Evolutionary conservation across 2,329 filamentous ascomycete species (phyloP), one percentile per base, ranked within the genome.

Genomic region (Colletotrichum sp.): DNA sequence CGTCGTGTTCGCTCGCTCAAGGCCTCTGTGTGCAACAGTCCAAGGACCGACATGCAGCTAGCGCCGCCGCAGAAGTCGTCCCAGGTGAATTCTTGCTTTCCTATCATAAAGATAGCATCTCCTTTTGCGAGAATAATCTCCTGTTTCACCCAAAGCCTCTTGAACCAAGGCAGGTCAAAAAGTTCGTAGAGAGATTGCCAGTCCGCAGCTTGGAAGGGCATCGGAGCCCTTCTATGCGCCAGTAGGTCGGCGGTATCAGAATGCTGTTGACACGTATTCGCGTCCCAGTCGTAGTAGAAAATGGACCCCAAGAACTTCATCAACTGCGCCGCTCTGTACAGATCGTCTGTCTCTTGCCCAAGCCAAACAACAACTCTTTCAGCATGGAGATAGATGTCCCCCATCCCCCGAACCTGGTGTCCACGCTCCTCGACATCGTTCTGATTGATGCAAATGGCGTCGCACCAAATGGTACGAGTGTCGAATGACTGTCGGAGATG

Each of bases 381-480:
- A 2, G 80, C 79, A 15, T 30, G 30, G 15, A 64, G 63, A 30
- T 75, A 82, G 21, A 82, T 80, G 1, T 78, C 57, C 2, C 66
- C 76, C 79, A 81, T 81, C 52, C 73, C 75, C 3, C 71, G 66
- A 10, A 81, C 78, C 13, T 80, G 78, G 1, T 34, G 34, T 2
- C 71, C 71, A 21, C 78, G 78, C 52, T 81, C 80, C 1, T 28
- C 57, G 2, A 76, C 8, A 21, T 80, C 69, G 8, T 18, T 28
- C 72, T 81, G 79, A 30, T 81, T 72, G 64, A 81, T 79, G 55
- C 80, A 80, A 6, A 80, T 71, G 2, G 79, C 79, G 26, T 82
- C 80, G 8, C 79, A 57, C 80, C 80, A 82, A 24, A 81, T 44
- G 0, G 32, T 28, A 30, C 30, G 26, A 5, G 67, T 28, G 69